Evolutionary conservation across 2,329 filamentous ascomycete species (phyloP).

Genomic region (Penicillium sp.): DNA sequence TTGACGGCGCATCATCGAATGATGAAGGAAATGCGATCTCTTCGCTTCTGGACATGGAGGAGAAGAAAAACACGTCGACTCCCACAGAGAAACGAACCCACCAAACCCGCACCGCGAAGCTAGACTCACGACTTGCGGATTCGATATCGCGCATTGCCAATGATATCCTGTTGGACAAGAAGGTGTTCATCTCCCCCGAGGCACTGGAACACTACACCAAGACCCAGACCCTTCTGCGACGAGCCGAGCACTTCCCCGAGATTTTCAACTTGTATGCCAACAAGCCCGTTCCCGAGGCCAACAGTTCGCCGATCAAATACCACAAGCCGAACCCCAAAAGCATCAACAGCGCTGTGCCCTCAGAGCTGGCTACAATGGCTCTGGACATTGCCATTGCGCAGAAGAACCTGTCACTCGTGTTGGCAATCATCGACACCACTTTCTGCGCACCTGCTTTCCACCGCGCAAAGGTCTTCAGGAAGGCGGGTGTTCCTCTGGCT

Average conservation of each 20-base stretch:
- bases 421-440: slow-evolving; percentile 67
- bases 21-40: slow-evolving; percentile 37
- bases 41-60: slow-evolving; percentile 39
- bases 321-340: slow-evolving; percentile 61
- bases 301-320: slow-evolving; percentile 56
- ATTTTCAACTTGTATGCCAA: slow-evolving; percentile 76
- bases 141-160: slow-evolving; percentile 57
- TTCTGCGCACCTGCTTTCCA: slow-evolving; percentile 43
- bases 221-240: slow-evolving; percentile 67
- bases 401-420: slow-evolving; percentile 70
- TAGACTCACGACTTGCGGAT: slow-evolving; percentile 37
- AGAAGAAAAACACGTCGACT: slow-evolving; percentile 28
- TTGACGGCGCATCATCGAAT: slow-evolving; percentile 18
- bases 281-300: slow-evolving; percentile 66
- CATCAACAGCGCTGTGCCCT: slow-evolving; percentile 65
- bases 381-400: slow-evolving; percentile 73
- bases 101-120: slow-evolving; percentile 23
- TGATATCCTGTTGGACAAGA: slow-evolving; percentile 64
- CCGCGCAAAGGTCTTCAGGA: slow-evolving; percentile 42
- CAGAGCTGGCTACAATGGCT: slow-evolving; percentile 65
- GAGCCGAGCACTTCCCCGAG: slow-evolving; percentile 69
- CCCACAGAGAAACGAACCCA: slow-evolving; percentile 5
- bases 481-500: slow-evolving; percentile 37
- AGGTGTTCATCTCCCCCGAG: slow-evolving; percentile 71
- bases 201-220: slow-evolving; percentile 70